Evolutionary conservation across 495 filamentous ascomycete species (phyloP), one percentile per base, ranked within the genome.

Genomic region (Aspergillus egyptiacus): DNA sequence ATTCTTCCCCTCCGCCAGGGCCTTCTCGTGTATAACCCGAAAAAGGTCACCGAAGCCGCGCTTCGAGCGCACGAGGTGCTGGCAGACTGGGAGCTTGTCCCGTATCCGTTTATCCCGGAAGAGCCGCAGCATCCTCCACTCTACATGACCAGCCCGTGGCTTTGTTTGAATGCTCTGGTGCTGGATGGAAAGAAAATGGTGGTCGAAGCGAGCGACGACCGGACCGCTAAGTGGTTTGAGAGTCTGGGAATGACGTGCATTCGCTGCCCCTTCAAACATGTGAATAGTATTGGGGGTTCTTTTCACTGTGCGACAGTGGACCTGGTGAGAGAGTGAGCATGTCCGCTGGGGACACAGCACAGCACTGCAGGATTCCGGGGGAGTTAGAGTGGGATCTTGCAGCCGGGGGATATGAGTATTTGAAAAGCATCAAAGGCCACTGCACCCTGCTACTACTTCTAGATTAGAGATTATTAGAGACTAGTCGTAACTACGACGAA

Each of bases 221-320:
- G 42, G 37, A 49, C 50, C 11, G 38, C 45, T 22, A 5, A 40
- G 27, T 60, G 50, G 42, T 38, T 43, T 17, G 46, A 55, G 43
- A 5, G 37, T n/a, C 27, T 60, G 9, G 60, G 57, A 6, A 60
- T 63, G 46, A 10, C 50, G 20, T 42, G 46, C 18, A 60, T 63
- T 28, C 14, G 14, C 6, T 52, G 41, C 28, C 60, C 60, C 2
- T 63, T 63, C 34, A 44, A 39, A 28, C 46, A 63, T 45, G 57
- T 63, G 1, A 53, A 57, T 23, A 58, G 57, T 41, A 60, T 63
- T 45, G 57, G 60, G 23, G 60, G 60, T 2, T 60, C 57, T 11
- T 63, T 63, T 40, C 60, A 63, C 36, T 63, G 60, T 48, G 57
- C 57, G n/a, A 63, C 54, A n/a, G 54, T 58, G 22, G 60, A 63